Evolutionary conservation across 495 filamentous ascomycete genomes (phyloP).

Genomic region (Aspergillus ellipticus): DNA sequence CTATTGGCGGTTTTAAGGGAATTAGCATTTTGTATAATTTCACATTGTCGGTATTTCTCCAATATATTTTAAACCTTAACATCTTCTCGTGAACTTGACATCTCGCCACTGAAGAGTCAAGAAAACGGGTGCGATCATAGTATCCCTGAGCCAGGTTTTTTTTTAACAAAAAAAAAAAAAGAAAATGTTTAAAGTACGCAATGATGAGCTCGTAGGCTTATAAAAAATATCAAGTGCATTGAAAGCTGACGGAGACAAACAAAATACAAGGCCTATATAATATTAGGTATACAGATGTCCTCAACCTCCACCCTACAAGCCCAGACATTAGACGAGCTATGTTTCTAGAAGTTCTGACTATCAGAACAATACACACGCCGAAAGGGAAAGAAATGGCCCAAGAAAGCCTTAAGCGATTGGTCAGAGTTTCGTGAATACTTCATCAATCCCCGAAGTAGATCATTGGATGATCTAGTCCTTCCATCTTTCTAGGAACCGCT

Average conservation of each 20-base stretch:
- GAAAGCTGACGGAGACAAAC: too few species aligned
- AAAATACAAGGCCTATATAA: background rate
- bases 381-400: background rate
- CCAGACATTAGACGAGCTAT: too few species aligned
- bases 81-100: too few species aligned
- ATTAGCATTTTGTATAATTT: background rate
- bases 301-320: background rate
- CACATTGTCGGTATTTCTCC: too few species aligned
- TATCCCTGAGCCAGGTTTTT: too few species aligned
- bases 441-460: background rate
- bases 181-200: too few species aligned
- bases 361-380: background rate
- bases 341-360: background rate
- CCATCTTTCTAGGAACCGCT: conserved; percentile 32
- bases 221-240: too few species aligned
- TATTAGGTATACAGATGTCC: background rate
- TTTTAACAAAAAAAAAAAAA: too few species aligned
- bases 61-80: too few species aligned
- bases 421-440: background rate
- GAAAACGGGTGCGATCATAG: too few species aligned
- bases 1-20: background rate
- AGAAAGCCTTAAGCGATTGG: background rate
- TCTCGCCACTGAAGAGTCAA: too few species aligned
- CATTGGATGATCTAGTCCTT: conserved; percentile 20
- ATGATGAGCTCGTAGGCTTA: too few species aligned